These are phyloP conservation scores for Escovopsis sp. DNA, from an alignment of 2,329 filamentous ascomycete genomes.

Conservation along the genomic window DNA sequence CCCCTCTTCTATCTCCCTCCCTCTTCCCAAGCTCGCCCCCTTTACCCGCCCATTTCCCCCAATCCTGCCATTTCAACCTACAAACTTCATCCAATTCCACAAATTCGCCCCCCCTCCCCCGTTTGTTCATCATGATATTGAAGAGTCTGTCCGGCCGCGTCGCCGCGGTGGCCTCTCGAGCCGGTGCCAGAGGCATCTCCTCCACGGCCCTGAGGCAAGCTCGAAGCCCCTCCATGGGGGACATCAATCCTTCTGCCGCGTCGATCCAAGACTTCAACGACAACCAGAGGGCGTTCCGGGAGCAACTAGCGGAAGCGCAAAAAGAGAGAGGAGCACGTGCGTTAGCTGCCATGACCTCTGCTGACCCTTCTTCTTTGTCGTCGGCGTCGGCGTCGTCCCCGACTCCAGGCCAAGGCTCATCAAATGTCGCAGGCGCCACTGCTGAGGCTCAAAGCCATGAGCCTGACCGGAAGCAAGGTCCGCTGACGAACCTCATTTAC, in stretches of 20 bases:
- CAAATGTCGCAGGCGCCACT: slow-evolving; percentile 24
- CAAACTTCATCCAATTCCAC: slow-evolving; percentile 1
- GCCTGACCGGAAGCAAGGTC: slow-evolving; percentile 50
- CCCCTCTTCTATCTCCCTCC: too few relatives aligned
- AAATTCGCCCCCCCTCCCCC: slow-evolving; percentile 1
- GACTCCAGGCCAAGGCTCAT: slow-evolving; percentile 18
- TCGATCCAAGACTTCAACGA: slow-evolving; percentile 62
- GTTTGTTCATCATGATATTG: slow-evolving; percentile 32
- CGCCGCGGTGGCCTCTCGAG: slow-evolving; percentile 29
- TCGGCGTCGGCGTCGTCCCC: slow-evolving; percentile 7
- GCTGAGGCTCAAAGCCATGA: slow-evolving; percentile 43
- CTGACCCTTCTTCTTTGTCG: slow-evolving; percentile 29
- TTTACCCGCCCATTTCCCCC: neutral
- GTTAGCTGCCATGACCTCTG: slow-evolving; percentile 28
- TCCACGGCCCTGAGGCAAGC: slow-evolving; percentile 31
- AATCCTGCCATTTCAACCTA: slow-evolving; percentile 1
- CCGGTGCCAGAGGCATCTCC: slow-evolving; percentile 40
- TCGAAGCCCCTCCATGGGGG: slow-evolving; percentile 63
- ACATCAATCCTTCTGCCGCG: slow-evolving; percentile 54
- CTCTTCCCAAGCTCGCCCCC: neutral
- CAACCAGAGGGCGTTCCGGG: slow-evolving; percentile 76
- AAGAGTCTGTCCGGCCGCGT: slow-evolving; percentile 33
- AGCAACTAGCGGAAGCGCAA: slow-evolving; percentile 61
- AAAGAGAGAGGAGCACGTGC: slow-evolving; percentile 79
- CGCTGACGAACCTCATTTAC: slow-evolving; percentile 81